Evolutionary conservation across 768 basidiomycete genomes (phyloP), one percentile per base, ranked within the genome.

Genomic region (Trametes villosa): DNA sequence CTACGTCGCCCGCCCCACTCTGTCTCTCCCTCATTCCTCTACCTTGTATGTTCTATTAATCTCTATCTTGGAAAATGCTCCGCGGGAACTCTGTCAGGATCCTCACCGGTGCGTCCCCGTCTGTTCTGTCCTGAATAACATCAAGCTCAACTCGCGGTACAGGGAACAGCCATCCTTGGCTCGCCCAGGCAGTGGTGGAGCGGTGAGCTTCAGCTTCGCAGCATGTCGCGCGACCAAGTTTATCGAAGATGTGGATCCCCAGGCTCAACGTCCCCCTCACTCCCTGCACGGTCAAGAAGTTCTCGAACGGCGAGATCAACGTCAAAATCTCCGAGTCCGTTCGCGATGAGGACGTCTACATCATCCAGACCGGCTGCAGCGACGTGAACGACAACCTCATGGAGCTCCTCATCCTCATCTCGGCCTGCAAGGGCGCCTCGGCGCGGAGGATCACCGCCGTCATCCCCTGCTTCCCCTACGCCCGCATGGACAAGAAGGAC

Each of bases 131-230:
- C 7, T 63, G 12, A n/a, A 13, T n/a, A 20, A 9, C 47, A 12
- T 17, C 45, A 27, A 22, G 47, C 47, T 65, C 60, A 60, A 62
- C 71, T 63, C 60, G 59, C n/a, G 57, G 15, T 53, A 13, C 77
- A 97, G 96, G 96, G 74, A 96, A 96, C 78, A 95, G 93, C 75
- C 97, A 99, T 80, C 94, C 94, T 70, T 92, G 96, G 84, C 91
- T 99, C 81, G 96, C 96, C 76, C 85, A 90, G 71, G 83, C 88
- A 62, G 94, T 99, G 77, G 92, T 94, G 71, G 94, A 97, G 84
- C 89, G 94, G 96, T 97, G 84, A 89, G 96, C 83, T 78, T 79
- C 79, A 76, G 77, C 78, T 78, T 77, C 66, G 45, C 53, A 68
- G 75, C 71, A 44, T 59, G 62, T 59, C 45, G 63, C 67, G 62